Percentiles rank a stretch among this genome's conserved stretches.
phyloP scores from a whole-genome alignment of 2,329 filamentous ascomycete species.

The Tolypocladium cylindrosporum region DNA sequence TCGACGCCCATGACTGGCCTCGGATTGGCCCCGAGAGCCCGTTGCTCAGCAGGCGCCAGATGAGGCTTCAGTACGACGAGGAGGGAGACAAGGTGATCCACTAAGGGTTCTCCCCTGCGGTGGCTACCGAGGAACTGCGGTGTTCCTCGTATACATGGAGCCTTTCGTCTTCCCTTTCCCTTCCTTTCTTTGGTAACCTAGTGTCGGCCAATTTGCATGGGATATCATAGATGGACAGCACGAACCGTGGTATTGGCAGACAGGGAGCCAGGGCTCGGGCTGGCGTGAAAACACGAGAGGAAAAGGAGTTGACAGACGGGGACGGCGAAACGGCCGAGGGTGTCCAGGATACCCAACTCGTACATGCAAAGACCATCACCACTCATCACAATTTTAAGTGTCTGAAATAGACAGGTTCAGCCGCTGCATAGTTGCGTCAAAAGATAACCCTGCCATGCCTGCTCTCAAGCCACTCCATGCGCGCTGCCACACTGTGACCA shows the following conservation, averaged over 20 bases:
- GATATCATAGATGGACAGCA: neutral
- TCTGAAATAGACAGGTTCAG: neutral
- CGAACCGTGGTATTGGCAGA: too few relatives aligned
- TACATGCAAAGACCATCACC: neutral
- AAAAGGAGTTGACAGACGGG: neutral
- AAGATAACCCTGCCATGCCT: too few relatives aligned
- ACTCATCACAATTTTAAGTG: neutral
- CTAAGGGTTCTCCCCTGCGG: neutral
- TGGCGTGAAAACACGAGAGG: neutral
- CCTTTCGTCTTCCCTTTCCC: neutral
- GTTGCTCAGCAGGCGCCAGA: conserved; percentile 26
- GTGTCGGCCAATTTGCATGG: neutral
- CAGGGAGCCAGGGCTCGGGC: neutral
- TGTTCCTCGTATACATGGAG: neutral
- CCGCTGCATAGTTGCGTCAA: neutral
- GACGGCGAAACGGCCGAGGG: neutral
- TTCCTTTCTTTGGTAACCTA: neutral
- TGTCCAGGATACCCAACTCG: neutral
- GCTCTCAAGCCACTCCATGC: too few relatives aligned
- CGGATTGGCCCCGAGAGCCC: conserved; percentile 26
- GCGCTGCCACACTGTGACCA: too few relatives aligned
- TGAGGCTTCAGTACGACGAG: conserved; percentile 21
- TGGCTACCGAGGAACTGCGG: neutral
- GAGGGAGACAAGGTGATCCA: conserved; percentile 1
- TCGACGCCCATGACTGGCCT: conserved; percentile 43